Base-by-base conservation (phyloP, 345 rosid genomes). In the Odontarrhena argentea region DNA sequence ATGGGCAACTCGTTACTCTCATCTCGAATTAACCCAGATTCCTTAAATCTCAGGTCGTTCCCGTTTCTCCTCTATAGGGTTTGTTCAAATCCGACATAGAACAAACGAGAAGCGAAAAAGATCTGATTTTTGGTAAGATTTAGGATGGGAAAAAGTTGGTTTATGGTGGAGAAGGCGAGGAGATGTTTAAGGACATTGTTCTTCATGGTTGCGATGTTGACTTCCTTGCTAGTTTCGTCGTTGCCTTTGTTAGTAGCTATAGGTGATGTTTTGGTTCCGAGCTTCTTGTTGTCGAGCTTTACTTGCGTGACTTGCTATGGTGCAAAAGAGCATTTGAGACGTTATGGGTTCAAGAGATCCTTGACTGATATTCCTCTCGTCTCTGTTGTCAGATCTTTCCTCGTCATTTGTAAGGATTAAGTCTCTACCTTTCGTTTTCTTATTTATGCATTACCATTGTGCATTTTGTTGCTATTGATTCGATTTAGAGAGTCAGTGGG, bases 191-290 rank as follows among this genome's bases (percentile, higher is more conserved):
- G 94, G 78, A 90, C 97, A 63, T 75, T 74, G 53, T 87, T 87
- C 53, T 90, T 90, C 78, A 84, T 90, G 88, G 84, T 90, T 74
- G 90, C 97, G 67, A 90, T 90, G 97, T 79, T 90, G 71, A 83
- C 84, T 49, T 90, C 97, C 65, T 81, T 90, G 36, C 63, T 90
- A 38, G 88, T 80, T 11, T 87, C 92, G 32, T 90, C 94, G 52
- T 67, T 90, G 75, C 94, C 94, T 55, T 74, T 90, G 73, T 77
- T 87, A 53, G 97, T 87, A 62, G 87, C 92, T 65, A 45, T 84
- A 7, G 86, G 80, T 0, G 97, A 90, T 60, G 85, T 87, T 22
- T 9, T 83, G 64, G 80, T 84, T 11, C 86, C 86, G 32, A 82
- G 75, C 69, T 77, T 83, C 11, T 57, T 89, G 71, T 51, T 89